Evolutionary conservation across 2,329 filamentous ascomycete genomes (phyloP), one percentile per base, ranked within the genome.

Genomic region (Rutstroemia sp.): DNA sequence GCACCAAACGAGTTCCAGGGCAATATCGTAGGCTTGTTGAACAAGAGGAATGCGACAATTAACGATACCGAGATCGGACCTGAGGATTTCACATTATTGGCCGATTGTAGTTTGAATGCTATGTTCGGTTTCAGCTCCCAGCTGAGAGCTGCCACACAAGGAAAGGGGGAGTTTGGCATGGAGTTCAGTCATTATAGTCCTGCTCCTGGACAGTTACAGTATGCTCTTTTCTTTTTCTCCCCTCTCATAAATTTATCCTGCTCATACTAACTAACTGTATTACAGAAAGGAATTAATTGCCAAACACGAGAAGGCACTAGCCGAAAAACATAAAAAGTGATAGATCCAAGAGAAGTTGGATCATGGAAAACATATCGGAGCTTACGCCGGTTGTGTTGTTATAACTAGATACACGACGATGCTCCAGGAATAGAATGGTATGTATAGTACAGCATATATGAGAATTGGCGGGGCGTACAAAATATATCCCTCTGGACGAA

Each of bases 81-180:
- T 16, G 94, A 99, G 68, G 94, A 99, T 69, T 97, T 99, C 69
- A 95, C 89, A 5, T 81, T 97, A 57, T 83, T 86, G 56, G 92
- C 91, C 25, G 94, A 97, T 75, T 96, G 91, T 77, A 92, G 87
- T 71, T 74, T 99, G 71, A 96, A 97, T 72, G 84, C 87, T 71
- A 99, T 99, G 94, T 99, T 99, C 71, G 94, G 94, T 61, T 97
- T 99, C 76, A 92, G 86, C 68, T 89, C 86, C 44, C 89, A 96
- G 73, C 75, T 99, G 64, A 83, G 94, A 65, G 94, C 94, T 14
- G 89, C 92, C 21, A 97, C 92, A 2, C 94, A 99, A 76, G 94
- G 94, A 60, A 99, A 99, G 80, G 94, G 94, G 67, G 94, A 99
- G 76, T 99, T 96, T 70, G 88, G 82, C 67, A 97, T 99, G 94